Percentiles rank a stretch among this genome's conserved stretches.
Evolutionary conservation across 2,329 filamentous ascomycete species (phyloP).

Genomic region (Mycosphaerella arachidis): DNA sequence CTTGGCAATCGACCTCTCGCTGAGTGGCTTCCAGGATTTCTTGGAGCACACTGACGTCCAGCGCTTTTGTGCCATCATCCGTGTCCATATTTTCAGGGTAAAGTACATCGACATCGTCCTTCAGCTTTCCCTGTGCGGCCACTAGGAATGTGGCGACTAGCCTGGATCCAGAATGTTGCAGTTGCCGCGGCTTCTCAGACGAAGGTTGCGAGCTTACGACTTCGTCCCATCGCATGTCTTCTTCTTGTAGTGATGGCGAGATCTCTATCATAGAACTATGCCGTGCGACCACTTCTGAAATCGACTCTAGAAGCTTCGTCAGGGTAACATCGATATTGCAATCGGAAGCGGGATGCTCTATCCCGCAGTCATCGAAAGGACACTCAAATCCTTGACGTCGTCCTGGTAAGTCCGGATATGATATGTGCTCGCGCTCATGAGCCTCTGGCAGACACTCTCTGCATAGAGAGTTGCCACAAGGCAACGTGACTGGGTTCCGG

Average conservation of each 20-base stretch:
- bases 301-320: conserved; percentile 62
- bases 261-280: conserved; percentile 33
- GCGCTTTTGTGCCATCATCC: conserved; percentile 28
- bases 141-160: conserved; percentile 64
- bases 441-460: conserved; percentile 66
- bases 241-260: conserved; percentile 40
- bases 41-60: conserved; percentile 52
- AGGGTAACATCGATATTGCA: conserved; percentile 74
- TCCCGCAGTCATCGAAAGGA: conserved; percentile 60
- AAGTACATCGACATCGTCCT: conserved; percentile 40
- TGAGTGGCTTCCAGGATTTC: conserved; percentile 59
- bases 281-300: conserved; percentile 51
- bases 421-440: conserved; percentile 63
- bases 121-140: conserved; percentile 57
- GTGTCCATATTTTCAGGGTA: conserved; percentile 35
- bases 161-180: conserved; percentile 52
- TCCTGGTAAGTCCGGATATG: conserved; percentile 67
- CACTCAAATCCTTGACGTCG: conserved; percentile 70
- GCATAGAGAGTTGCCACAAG: conserved; percentile 78
- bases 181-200: conserved; percentile 37
- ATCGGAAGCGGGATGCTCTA: conserved; percentile 71
- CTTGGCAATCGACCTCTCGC: conserved; percentile 77
- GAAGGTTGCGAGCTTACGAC: conserved; percentile 28
- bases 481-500: conserved; percentile 65
- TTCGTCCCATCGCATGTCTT: conserved; percentile 36